Evolutionary conservation across 257 asterid genomes (phyloP), one percentile per base, ranked within the genome.

Genomic region (Plectranthus barbatus): DNA sequence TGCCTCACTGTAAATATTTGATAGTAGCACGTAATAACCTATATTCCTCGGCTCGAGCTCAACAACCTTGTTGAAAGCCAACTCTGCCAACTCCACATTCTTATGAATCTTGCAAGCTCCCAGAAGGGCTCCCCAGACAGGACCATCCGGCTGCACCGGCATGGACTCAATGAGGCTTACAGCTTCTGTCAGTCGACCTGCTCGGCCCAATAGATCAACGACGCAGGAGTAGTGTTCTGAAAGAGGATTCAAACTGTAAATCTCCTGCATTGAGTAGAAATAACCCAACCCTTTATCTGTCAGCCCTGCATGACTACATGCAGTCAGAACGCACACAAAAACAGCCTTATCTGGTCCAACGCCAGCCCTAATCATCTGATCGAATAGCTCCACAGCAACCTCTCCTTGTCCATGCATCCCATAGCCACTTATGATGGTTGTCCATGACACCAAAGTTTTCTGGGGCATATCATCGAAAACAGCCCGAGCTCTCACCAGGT

Each of bases 111-210:
- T 92, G 81, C 97, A 92, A 36, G 90, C 96, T 66, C 96, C 94
- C 65, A 92, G 60, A 53, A 92, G 88, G 72, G 97, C 97, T 10
- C 97, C 99, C 99, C 99, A 92, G 6, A 89, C 87, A 14, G 97
- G 85, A n/a, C 96, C 97, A 76, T 92, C 96, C 0, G 96, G 94
- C 65, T 76, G 64, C 49, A 72, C 59, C 13, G 84, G 81, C 96
- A 92, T 89, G 1, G 76, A 65, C 26, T 75, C 78, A 21, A 89
- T 92, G 44, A 86, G 79, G 23, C 73, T 66, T 0, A 20, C 19
- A 9, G 96, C 99, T 54, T 92, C 91, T 14, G 73, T 56, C 29
- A 92, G 67, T 23, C 81, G 77, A 59, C 99, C 99, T 2, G 90
- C 95, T 52, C 99, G 80, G 33, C 96, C 96, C 59, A 86, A 71